Conservation (phyloP, 1,139 yeast species). For the Debaryomyces sp. region DNA sequence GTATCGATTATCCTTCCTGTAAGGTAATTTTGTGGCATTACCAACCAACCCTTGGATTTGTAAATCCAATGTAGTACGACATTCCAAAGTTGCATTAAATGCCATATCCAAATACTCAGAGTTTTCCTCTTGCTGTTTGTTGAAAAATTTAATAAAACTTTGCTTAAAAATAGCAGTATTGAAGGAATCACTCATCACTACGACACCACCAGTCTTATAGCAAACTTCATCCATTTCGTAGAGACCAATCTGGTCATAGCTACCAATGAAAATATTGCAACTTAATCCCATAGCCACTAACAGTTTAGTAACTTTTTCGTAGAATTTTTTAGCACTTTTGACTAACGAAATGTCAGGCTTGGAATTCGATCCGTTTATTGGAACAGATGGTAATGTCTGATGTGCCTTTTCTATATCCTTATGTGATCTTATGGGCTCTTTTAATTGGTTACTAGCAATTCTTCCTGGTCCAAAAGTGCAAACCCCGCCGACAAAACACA, state of each 20-base stretch:
- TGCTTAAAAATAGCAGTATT: constrained; percentile 67
- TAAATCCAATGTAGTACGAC: constrained; percentile 50
- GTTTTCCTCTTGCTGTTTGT: constrained; percentile 29
- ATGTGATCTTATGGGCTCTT: constrained; percentile 61
- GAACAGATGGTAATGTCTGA: constrained; percentile 33
- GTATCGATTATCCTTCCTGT: constrained; percentile 28
- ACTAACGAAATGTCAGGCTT: constrained; percentile 37
- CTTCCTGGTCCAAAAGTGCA: constrained; percentile 61
- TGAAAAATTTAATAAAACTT: constrained; percentile 57
- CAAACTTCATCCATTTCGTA: constrained; percentile 65
- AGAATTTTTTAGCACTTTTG: constrained; percentile 42
- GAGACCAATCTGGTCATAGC: constrained; percentile 69
- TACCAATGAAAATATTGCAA: constrained; percentile 60
- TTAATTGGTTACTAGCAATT: constrained; percentile 49
- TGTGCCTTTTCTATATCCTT: constrained; percentile 53
- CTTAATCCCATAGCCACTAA: constrained; percentile 50
- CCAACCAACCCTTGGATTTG: constrained; percentile 63
- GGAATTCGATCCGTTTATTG: constrained; percentile 26
- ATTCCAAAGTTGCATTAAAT: constrained; percentile 60
- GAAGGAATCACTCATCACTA: constrained; percentile 66
- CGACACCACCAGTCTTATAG: constrained; percentile 61
- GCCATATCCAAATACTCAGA: constrained; percentile 49
- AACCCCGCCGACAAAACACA: constrained; percentile 63
- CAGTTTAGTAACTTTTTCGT: constrained; percentile 45
- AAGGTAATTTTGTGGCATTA: constrained; percentile 50